Evolutionary conservation across 2,329 filamentous ascomycete species (phyloP).

Genomic region (Colletotrichum lindemuthianum): DNA sequence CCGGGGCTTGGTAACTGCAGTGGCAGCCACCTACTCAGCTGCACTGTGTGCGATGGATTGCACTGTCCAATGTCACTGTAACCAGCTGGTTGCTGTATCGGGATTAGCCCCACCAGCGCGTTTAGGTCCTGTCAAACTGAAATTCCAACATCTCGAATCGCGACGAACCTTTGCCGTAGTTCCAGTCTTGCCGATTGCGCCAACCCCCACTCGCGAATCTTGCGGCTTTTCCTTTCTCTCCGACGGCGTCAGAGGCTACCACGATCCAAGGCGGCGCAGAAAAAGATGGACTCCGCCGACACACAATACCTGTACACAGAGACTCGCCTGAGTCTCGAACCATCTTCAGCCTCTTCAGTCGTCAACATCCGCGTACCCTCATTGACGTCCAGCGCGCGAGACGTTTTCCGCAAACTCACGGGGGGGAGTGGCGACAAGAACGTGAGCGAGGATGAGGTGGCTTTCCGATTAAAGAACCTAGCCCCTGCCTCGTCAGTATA

Average conservation of each 20-base stretch:
- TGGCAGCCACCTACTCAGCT: no score
- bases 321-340: constrained; percentile 85
- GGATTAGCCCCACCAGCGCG: constrained; percentile 44
- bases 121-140: constrained; percentile 28
- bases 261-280: constrained; percentile 46
- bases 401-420: constrained; percentile 49
- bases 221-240: constrained; percentile 22
- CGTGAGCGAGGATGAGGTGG: constrained; percentile 73
- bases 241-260: constrained; percentile 21
- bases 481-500: constrained; percentile 85
- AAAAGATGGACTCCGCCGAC: constrained; percentile 72
- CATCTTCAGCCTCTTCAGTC: constrained; percentile 73
- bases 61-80: constrained; percentile 19
- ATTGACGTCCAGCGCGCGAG: constrained; percentile 56
- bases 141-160: constrained; percentile 36
- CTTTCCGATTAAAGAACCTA: constrained; percentile 77
- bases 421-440: constrained; percentile 40
- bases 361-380: constrained; percentile 76
- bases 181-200: constrained; percentile 22
- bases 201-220: constrained; percentile 24
- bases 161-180: constrained; percentile 25
- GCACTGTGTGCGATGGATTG: neutral
- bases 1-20: no score
- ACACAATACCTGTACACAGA: constrained; percentile 83
- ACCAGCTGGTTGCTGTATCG: constrained; percentile 48